Evolutionary conservation across 108 stramenopile species (phyloP), one percentile per base, ranked within the genome.

Genomic region (Fistulifera pelliculosa): DNA sequence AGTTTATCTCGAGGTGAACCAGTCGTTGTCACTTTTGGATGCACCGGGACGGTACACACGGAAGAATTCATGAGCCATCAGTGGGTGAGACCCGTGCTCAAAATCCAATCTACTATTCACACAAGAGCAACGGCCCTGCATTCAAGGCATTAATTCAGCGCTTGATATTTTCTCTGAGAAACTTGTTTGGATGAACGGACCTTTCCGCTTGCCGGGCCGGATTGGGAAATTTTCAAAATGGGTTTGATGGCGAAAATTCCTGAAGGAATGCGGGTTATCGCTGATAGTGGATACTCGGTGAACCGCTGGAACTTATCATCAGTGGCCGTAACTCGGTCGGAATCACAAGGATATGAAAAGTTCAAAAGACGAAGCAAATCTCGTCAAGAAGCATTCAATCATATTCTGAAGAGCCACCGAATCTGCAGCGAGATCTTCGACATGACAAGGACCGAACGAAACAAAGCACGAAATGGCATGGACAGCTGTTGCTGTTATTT

Each of bases 101-200:
- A 14, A 41, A 41, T 41, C 40, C 40, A 13, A 14, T 14, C 40
- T 41, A 13, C 53, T 69, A 48, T 25, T 75, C 74, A 1, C 59
- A 65, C 31, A 75, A 75, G 52, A 49, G n/a, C 50, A 69, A 70
- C 16, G 44, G 52, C 11, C 49, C 67, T 4, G 68, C 62, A 41
- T 15, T 74, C 0, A 38, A 38, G 0, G 65, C 66, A 31, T 64
- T 69, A n/a, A n/a, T 18, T 16, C 69, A 24, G 64, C 41, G 27
- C 24, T 66, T 15, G 44, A 31, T 25, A 41, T 69, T 19, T 54
- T 40, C 4, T 21, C 64, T 14, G 58, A 43, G 39, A 47, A 57
- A 5, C 51, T 74, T 47, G 56, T 65, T n/a, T 75, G 74, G 69
- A 63, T 60, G 1, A 66, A 70, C 54, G 69, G 74, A 7, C 74